phyloP scores from a whole-genome alignment of 192 early-diverging fungal species.

The Obelidium mucronatum region DNA sequence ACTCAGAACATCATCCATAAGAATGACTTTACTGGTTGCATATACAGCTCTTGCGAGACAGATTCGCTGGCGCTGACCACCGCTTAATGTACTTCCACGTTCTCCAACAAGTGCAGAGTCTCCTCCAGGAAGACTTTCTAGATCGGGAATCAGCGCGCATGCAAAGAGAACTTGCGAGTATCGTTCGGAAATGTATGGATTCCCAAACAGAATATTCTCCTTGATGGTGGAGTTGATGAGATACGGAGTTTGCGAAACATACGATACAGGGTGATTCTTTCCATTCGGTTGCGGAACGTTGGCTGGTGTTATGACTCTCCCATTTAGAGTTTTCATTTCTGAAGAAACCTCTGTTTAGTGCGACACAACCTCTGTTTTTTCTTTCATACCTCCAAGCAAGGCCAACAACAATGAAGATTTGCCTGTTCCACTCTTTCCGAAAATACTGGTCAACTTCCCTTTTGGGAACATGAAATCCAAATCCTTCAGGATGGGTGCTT shows the following conservation, averaged over 20 bases:
- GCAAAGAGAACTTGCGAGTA: constrained; percentile 76
- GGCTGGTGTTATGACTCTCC: constrained; percentile 17
- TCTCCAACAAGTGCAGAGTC: constrained; percentile 82
- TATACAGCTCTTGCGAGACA: constrained; percentile 74
- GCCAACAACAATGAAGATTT: constrained; percentile 33
- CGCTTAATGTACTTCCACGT: constrained; percentile 39
- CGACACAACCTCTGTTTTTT: too few relatives aligned
- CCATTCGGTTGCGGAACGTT: background rate
- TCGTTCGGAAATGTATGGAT: constrained; percentile 65
- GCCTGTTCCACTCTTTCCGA: constrained; percentile 32
- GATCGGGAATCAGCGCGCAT: constrained; percentile 83
- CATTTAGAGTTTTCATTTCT: constrained; percentile 26
- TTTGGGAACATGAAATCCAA: constrained; percentile 26
- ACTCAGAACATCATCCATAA: constrained; percentile 83
- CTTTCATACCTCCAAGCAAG: constrained; percentile 25
- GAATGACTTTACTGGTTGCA: constrained; percentile 64
- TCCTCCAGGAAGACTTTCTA: constrained; percentile 79
- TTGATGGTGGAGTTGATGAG: constrained; percentile 48
- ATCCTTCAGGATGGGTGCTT: constrained; percentile 4
- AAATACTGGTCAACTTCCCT: constrained; percentile 10
- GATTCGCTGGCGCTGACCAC: constrained; percentile 45
- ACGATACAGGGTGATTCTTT: constrained; percentile 60
- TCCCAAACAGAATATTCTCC: constrained; percentile 84
- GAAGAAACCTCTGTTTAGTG: too few relatives aligned
- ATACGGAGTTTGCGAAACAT: constrained; percentile 71